Evolutionary conservation across 495 filamentous ascomycete species (phyloP), one percentile per base, ranked within the genome.

Genomic region (Penicillium maclennaniae): DNA sequence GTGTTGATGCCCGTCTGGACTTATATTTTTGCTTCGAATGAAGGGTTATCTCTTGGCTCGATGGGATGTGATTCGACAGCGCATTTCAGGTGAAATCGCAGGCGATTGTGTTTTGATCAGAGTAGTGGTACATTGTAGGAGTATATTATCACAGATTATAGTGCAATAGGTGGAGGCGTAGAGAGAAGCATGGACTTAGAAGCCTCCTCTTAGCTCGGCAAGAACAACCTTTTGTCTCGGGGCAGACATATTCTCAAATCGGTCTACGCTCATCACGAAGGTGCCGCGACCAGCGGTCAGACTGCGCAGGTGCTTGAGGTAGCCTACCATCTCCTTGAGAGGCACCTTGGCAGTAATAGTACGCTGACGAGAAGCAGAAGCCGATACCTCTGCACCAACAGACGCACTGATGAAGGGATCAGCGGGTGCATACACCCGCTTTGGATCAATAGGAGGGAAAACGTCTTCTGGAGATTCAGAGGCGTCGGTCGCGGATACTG

Each of bases 251-350:
- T 80, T 81, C 73, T 97, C 92, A 68, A 96, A 99, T 36, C 82
- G 82, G 73, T 96, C 92, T 31, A 95, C 83, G 45, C 78, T 84
- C 90, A 99, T 92, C 25, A 93, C 87, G 68, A 99, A 89, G 6
- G 89, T 89, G 23, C 95, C 95, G 25, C 93, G 78, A 0, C 95
- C 95, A 9, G 84, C 86, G 15, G 92, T 99, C 73, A 95, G 70
- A 67, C 87, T 90, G 38, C 95, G 74, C 63, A 99, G 72, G 68
- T 95, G 88, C 69, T 87, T 91, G 61, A 97, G 70, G 71, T 99
- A 99, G 28, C 92, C 91, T 45, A 97, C 87, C 92, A 97, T 97
- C 69, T 97, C 92, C 68, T 91, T 92, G 49, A 97, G 71, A 39
- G 95, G 95, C 26, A 97, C 91, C 54, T 87, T 82, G 4, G 91